Evolutionary conservation across 371 early-diverging fungal species (phyloP), one percentile per base, ranked within the genome.

Genomic region (Capillidium rhysosporum): DNA sequence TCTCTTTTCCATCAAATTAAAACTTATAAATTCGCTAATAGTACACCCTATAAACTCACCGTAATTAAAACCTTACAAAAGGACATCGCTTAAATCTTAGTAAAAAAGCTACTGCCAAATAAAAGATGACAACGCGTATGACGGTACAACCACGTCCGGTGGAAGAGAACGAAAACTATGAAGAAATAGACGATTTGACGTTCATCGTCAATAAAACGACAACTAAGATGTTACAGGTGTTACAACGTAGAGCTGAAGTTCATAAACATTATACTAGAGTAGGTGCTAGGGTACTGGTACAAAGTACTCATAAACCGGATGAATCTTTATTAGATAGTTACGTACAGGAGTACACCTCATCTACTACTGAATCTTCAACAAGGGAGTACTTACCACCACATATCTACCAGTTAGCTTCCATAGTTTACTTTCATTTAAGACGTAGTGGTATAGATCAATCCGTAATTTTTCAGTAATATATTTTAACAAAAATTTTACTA

Each of bases 401-500:
- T 59, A 67, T 75, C 38, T 77, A 73, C 53, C 76, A 79, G 54
- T 61, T 79, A 30, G 76, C 79, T 28, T 70, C 76, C 43, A 67
- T 67, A 46, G 75, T 76, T 3, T 84, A 84, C 59, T 76, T 74
- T 58, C 86, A 71, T 72, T 84, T 71, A 84, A 81, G 80, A 66
- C 78, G 73, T 69, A 80, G 83, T 57, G 87, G 74, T 54, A 85
- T 74, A 74, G 92, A 72, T 73, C 89, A 73, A 61, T 77, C 69
- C 68, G 86, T 74, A 65, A 75, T 83, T 30, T 65, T 74, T 63
- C 86, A 71, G 78, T 86, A 77, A 57, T 62, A 29, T 10, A 40
- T n/a, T 49, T 39, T 40, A 18, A 44, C 21, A 14, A 18, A 43
- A 14, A 18, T 14, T 30, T 10, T 46, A 46, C 16, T 38, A 20